Base-by-base conservation (phyloP, 148 eudicot species). In the Chenopodium formosanum region DNA sequence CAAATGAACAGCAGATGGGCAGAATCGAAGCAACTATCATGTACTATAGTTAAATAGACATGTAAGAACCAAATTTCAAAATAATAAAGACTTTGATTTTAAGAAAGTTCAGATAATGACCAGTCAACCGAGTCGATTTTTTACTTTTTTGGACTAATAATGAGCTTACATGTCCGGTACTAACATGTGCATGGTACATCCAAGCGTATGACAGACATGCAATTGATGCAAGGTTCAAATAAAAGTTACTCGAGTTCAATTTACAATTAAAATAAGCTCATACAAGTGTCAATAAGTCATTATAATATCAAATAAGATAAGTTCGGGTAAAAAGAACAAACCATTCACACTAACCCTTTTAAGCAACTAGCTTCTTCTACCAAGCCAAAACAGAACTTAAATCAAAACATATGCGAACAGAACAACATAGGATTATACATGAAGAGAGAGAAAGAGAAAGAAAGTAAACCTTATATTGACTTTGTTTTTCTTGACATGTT, bases 381-480 rank as follows among this genome's bases (percentile, higher is more conserved):
- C 53, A 50, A 23, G 32, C 37, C 37, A 67, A 12, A 11, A 67
- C 13, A 67, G 19, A 17, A 67, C 69, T 4, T 14, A 67, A 29
- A 67, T 6, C 7, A 13, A 69, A 3, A 48, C 62, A 56, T 56
- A 56, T 17, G 62, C 16, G 17, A 14, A 25, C 72, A 73, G 19
- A 8, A 62, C 32, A 78, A 74, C 2, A 66, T 22, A 32, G 22
- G 60, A 78, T 82, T 29, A 65, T 63, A 14, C 72, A 62, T 10
- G 31, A 70, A 22, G 4, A 69, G 44, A 68, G 11, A 48, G 52
- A 48, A 9, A 48, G 52, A 48, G 50, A 46, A 8, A 1, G 48
- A 46, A 9, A 48, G 52, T 58, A 37, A 19, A 95, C 98, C 97
- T 94, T 88, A 96, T 94, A 83, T 91, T 89, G 78, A 94, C 98